These are phyloP conservation scores for Microcyclospora pomicola DNA, from an alignment of 2,329 filamentous ascomycete species.

Conservation along the genomic window DNA sequence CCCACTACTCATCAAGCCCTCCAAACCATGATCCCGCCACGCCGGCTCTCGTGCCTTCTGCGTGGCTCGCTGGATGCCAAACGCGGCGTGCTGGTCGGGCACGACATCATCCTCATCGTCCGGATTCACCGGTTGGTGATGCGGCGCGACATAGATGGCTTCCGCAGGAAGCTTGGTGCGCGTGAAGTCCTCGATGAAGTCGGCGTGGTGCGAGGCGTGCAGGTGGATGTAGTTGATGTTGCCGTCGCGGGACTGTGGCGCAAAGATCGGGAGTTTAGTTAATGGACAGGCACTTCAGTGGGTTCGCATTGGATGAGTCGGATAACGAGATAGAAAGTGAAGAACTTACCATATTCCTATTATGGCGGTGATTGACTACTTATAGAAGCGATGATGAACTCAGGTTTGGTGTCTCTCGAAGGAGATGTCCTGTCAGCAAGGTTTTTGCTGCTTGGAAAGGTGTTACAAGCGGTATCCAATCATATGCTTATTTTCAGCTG, in stretches of 20 bases:
- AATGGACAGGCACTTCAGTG: no score
- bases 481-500: no score
- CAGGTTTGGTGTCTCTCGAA: no score
- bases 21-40: slow-evolving; percentile 69
- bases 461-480: no score
- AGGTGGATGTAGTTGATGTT: slow-evolving; percentile 65
- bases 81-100: slow-evolving; percentile 75
- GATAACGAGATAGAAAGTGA: no score
- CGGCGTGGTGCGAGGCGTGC: slow-evolving; percentile 55
- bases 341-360: no score
- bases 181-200: slow-evolving; percentile 55
- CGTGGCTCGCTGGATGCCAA: slow-evolving; percentile 70
- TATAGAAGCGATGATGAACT: no score
- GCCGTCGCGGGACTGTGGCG: slow-evolving; percentile 53
- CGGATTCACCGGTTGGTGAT: slow-evolving; percentile 70
- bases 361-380: no score
- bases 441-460: no score
- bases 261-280: neutral
- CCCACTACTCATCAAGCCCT: slow-evolving; percentile 53
- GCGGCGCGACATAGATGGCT: slow-evolving; percentile 67
- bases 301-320: no score
- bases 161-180: slow-evolving; percentile 37
- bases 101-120: slow-evolving; percentile 84
- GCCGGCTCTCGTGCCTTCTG: slow-evolving; percentile 56
- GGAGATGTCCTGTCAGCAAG: no score